Percentiles rank a stretch among this genome's conserved stretches.
These are phyloP conservation scores for Metschnikowia colocasiae DNA, from an alignment of 805 yeast species.

Conservation along the genomic window DNA sequence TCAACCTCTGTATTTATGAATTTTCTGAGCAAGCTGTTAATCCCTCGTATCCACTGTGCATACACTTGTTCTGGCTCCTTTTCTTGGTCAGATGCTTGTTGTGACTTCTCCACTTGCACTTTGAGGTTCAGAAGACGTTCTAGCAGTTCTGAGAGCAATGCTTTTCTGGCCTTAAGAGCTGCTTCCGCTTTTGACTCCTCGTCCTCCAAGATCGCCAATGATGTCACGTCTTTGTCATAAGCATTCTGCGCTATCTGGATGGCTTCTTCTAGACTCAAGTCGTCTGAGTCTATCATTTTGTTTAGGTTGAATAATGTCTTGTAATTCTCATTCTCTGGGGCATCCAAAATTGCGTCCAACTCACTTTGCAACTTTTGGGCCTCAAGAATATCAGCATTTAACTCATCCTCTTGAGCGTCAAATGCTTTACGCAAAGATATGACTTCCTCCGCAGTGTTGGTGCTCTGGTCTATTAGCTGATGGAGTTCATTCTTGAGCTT, in stretches of 20 bases:
- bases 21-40: slow-evolving; percentile 10
- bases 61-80: slow-evolving; percentile 16
- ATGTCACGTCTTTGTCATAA: slow-evolving; percentile 7
- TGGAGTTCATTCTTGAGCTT: slow-evolving; percentile 25
- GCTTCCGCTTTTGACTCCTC: slow-evolving; percentile 7
- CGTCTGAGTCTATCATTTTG: slow-evolving; percentile 15
- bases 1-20: slow-evolving; percentile 8
- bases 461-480: slow-evolving; percentile 27
- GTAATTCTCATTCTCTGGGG: slow-evolving; percentile 17
- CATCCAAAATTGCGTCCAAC: slow-evolving; percentile 11
- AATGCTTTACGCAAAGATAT: slow-evolving; percentile 24
- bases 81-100: not conserved
- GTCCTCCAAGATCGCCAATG: slow-evolving; percentile 4
- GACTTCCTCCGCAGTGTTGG: slow-evolving; percentile 25
- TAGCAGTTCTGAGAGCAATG: slow-evolving; percentile 5
- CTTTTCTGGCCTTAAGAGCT: not conserved
- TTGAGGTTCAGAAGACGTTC: slow-evolving; percentile 6
- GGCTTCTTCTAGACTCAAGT: slow-evolving; percentile 15
- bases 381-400: slow-evolving; percentile 25
- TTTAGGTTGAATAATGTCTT: slow-evolving; percentile 13
- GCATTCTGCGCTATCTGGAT: slow-evolving; percentile 14
- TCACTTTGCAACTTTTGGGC: slow-evolving; percentile 20
- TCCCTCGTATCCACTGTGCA: slow-evolving; percentile 18
- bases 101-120: slow-evolving; percentile 1
- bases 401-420: slow-evolving; percentile 22